Base-by-base conservation (phyloP, 176 grass and related monocot species). In the Phoenix roebelenii region DNA sequence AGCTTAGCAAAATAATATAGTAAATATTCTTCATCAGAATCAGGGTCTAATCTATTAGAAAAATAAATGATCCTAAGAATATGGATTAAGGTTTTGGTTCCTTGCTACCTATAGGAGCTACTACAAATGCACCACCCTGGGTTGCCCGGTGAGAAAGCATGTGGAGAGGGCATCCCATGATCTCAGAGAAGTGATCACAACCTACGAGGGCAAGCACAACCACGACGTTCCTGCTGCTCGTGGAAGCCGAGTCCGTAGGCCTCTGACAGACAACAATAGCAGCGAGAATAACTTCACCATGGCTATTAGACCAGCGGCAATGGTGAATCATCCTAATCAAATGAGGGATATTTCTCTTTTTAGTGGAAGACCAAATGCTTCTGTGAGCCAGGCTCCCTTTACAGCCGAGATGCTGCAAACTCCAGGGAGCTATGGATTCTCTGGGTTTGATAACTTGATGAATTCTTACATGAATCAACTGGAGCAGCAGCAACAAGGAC, bases 121-220 rank as follows among this genome's bases (percentile, higher is more conserved):
- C 69, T 79, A 79, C 69, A 79, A 79, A 58, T 73, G 77, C 59
- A 79, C 77, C 48, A 79, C 68, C 53, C 17, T 24, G 15, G 49
- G 55, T 12, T 79, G 77, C 10, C 69, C 69, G 3, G 77, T 79
- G 16, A 53, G 77, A 57, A 79, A 73, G 69, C 77, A 79, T 12
- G 77, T 79, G 17, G 77, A 79, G 22, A 79, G 69, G 59, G 77
- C 77, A n/a, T 63, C 69, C 29, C 61, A 72, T 20, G 69, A 79
- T 52, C 44, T 62, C 25, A 58, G 69, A 28, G 70, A 62, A 15
- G 77, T 79, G 32, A 79, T 79, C 53, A 79, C 69, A 5, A 79
- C 77, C 12, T 79, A 79, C 16, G 77, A 79, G 59, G 69, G 77
- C 30, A 79, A 79, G 25, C 77, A 79, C 48, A 79, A 68, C 62